These are phyloP conservation scores for Coniochaeta sp. DNA, from an alignment of 2,329 filamentous ascomycete genomes.

Conservation along the genomic window DNA sequence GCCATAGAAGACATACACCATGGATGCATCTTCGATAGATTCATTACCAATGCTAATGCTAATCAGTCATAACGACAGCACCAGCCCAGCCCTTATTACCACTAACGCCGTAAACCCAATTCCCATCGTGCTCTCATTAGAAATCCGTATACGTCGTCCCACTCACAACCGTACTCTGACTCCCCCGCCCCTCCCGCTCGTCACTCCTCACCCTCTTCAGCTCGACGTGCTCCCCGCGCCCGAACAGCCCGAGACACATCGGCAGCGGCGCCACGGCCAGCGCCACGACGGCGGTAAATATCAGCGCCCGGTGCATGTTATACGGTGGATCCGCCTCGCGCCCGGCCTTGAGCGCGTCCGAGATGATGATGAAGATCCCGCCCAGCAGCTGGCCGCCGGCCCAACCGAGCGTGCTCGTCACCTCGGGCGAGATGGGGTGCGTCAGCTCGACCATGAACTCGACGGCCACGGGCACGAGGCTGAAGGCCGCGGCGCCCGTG, in stretches of 20 bases:
- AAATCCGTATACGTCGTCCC: background rate
- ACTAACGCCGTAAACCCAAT: background rate
- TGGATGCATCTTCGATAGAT: too few species aligned
- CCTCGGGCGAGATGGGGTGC: constrained; percentile 78
- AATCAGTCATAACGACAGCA: background rate
- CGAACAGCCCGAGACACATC: constrained; percentile 64
- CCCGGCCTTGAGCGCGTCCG: constrained; percentile 63
- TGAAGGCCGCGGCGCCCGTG: constrained; percentile 74
- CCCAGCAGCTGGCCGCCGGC: constrained; percentile 79
- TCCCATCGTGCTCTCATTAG: background rate
- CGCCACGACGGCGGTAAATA: constrained; percentile 72
- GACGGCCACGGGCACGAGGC: constrained; percentile 73
- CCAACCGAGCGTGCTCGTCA: constrained; percentile 81
- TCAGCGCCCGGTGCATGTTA: constrained; percentile 68
- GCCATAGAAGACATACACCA: background rate
- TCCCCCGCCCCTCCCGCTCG: constrained; percentile 16
- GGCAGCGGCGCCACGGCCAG: constrained; percentile 59
- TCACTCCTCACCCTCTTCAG: constrained; percentile 45
- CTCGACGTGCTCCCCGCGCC: constrained; percentile 42
- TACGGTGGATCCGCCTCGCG: constrained; percentile 47
- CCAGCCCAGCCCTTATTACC: background rate
- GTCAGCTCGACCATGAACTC: constrained; percentile 85
- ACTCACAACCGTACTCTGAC: background rate
- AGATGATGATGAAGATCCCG: constrained; percentile 75
- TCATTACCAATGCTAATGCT: background rate